Evolutionary conservation across 2,329 filamentous ascomycete genomes (phyloP).

Genomic region (Fusarium sp.): DNA sequence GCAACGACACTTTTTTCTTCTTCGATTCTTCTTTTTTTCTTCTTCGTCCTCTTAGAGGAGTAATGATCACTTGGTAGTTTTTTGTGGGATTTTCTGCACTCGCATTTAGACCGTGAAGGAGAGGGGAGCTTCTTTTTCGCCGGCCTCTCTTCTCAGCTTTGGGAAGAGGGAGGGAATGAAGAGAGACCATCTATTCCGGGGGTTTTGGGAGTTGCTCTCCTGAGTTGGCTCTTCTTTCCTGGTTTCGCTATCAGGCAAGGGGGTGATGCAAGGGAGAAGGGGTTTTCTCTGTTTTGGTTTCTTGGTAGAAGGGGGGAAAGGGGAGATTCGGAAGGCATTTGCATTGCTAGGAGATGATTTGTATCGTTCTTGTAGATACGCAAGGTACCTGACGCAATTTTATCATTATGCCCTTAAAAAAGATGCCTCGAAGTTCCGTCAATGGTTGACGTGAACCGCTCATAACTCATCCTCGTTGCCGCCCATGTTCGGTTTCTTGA

Average conservation of each 20-base stretch:
- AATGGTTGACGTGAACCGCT: conserved; percentile 10
- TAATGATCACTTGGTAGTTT: conserved; percentile 33
- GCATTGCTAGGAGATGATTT: conserved; percentile 36
- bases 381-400: conserved; percentile 36
- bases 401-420: conserved; percentile 26
- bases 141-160: background rate
- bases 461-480: conserved; percentile 5
- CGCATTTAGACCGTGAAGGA: conserved; percentile 24
- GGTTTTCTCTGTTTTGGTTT: conserved; percentile 30
- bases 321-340: conserved; percentile 28
- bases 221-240: conserved; percentile 7
- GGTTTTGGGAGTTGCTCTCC: conserved; percentile 21
- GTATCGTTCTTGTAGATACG: conserved; percentile 39
- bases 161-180: background rate
- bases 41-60: conserved; percentile 26
- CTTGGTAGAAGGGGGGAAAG: conserved; percentile 15
- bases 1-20: conserved; percentile 19
- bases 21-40: conserved; percentile 14
- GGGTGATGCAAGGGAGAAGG: conserved; percentile 7
- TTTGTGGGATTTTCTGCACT: conserved; percentile 21
- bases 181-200: conserved; percentile 13
- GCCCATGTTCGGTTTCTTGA: background rate
- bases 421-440: background rate
- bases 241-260: conserved; percentile 8
- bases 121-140: background rate